These are phyloP conservation scores for Keqinozyma sinolaborantium DNA, from an alignment of 1,139 yeast species.

Conservation along the genomic window DNA sequence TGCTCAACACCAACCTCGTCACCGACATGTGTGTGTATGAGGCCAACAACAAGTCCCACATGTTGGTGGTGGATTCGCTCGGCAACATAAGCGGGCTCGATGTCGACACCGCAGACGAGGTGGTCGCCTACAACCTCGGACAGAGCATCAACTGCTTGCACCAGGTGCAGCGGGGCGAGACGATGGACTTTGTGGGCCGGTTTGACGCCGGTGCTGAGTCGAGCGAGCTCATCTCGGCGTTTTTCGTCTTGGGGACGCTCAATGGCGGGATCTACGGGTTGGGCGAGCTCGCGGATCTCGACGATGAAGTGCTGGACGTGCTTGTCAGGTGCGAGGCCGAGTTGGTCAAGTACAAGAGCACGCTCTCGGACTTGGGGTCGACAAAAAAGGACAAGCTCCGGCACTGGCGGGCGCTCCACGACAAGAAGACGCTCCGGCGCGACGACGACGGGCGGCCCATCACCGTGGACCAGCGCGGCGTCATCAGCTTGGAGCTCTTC, in stretches of 20 bases:
- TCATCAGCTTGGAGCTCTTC: slow-evolving; percentile 15
- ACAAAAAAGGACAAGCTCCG: slow-evolving; percentile 11
- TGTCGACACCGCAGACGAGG: slow-evolving; percentile 3
- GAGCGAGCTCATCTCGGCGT: slow-evolving; percentile 3
- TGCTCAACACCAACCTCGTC: slow-evolving; percentile 7
- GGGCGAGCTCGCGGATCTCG: slow-evolving; percentile 24
- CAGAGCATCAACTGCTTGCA: slow-evolving; percentile 28
- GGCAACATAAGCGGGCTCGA: slow-evolving; percentile 24
- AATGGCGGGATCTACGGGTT: slow-evolving; percentile 30
- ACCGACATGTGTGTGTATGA: slow-evolving; percentile 6
- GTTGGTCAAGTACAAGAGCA: slow-evolving; percentile 8
- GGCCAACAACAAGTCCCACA: slow-evolving; percentile 1
- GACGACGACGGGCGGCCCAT: slow-evolving; percentile 10
- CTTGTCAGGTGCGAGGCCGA: slow-evolving; percentile 14
- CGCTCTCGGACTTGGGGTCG: slow-evolving; percentile 8
- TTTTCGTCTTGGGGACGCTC: slow-evolving; percentile 31
- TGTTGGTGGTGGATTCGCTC: slow-evolving; percentile 24
- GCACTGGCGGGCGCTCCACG: slow-evolving; percentile 7
- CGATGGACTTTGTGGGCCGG: slow-evolving; percentile 7
- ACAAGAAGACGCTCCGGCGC: slow-evolving; percentile 11
- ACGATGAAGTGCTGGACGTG: slow-evolving; percentile 12
- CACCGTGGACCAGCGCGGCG: slow-evolving; percentile 10
- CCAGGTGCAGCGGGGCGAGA: slow-evolving; percentile 4
- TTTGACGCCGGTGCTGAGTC: slow-evolving; percentile 6
- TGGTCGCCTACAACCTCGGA: slow-evolving; percentile 23